These are phyloP conservation scores for baker's yeast (Saccharomyces cerevisiae) DNA, from an alignment of 805 yeast species.

Conservation along the genomic window DNA sequence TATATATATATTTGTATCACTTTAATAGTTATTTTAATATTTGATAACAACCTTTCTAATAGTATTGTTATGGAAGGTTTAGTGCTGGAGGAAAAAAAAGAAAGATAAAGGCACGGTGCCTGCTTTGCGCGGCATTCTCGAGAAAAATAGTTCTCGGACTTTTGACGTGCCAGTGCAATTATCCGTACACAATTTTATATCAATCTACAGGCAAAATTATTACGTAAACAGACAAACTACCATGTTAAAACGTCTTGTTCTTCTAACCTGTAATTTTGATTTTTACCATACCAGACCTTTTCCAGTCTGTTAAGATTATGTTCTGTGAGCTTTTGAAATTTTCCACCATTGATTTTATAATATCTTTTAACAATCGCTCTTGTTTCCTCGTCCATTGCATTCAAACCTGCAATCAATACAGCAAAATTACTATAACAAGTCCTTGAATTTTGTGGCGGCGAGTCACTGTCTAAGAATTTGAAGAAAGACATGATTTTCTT, in stretches of 20 bases:
- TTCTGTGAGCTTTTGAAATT: conserved; percentile 28
- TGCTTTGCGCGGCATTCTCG: no score
- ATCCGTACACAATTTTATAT: neutral
- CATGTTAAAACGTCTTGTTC: conserved; percentile 31
- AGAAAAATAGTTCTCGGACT: neutral
- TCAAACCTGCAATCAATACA: conserved; percentile 29
- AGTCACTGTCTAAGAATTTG: conserved; percentile 27
- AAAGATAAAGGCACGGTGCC: no score
- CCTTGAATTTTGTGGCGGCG: conserved; percentile 30
- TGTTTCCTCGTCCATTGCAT: conserved; percentile 30
- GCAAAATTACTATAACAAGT: conserved; percentile 33
- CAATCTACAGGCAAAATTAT: neutral
- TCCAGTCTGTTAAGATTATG: conserved; percentile 29
- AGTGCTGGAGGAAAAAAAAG: neutral
- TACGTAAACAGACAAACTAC: conserved; percentile 7
- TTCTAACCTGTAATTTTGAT: conserved; percentile 23
- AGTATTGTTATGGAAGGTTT: neutral
- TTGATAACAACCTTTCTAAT: neutral
- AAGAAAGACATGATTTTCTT: conserved; percentile 28
- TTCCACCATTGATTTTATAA: conserved; percentile 25
- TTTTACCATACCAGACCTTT: conserved; percentile 29
- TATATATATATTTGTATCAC: neutral
- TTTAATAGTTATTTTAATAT: neutral
- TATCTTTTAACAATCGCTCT: conserved; percentile 26
- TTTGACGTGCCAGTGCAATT: neutral